Evolutionary conservation across 495 filamentous ascomycete genomes (phyloP).

Genomic region (Lophium mytilinum): DNA sequence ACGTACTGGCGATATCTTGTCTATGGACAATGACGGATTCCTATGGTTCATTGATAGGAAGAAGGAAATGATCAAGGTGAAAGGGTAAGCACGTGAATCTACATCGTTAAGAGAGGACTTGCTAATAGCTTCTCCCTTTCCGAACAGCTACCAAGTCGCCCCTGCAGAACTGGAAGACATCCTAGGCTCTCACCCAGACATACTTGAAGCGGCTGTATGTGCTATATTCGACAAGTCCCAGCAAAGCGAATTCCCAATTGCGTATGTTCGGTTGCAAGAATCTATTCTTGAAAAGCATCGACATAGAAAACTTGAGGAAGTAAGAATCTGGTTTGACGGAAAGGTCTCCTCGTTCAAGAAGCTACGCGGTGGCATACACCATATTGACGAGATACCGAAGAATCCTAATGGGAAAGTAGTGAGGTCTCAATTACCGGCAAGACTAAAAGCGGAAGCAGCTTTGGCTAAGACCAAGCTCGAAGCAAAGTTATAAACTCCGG

Average conservation of each 20-base stretch:
- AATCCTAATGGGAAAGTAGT: conserved; percentile 18
- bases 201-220: conserved; percentile 13
- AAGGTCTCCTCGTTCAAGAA: conserved; percentile 13
- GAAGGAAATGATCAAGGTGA: conserved; percentile 20
- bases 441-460: conserved; percentile 1
- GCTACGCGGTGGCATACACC: conserved; percentile 9
- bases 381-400: conserved; percentile 14
- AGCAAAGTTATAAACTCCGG: not conserved
- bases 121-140: too few species aligned
- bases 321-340: conserved; percentile 6
- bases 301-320: not conserved
- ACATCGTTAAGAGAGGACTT: too few species aligned
- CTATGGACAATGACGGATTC: conserved; percentile 1
- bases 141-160: conserved; percentile 10
- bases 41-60: conserved; percentile 15
- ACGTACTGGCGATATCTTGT: conserved; percentile 13
- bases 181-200: conserved; percentile 7
- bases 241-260: conserved; percentile 9
- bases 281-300: not conserved
- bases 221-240: conserved; percentile 3
- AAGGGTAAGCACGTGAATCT: not conserved
- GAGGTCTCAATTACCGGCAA: conserved; percentile 10
- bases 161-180: conserved; percentile 15
- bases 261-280: conserved; percentile 5
- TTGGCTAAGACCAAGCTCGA: not conserved